phyloP scores from a whole-genome alignment of 305 asterid species.

The Ilex paraguariensis region DNA sequence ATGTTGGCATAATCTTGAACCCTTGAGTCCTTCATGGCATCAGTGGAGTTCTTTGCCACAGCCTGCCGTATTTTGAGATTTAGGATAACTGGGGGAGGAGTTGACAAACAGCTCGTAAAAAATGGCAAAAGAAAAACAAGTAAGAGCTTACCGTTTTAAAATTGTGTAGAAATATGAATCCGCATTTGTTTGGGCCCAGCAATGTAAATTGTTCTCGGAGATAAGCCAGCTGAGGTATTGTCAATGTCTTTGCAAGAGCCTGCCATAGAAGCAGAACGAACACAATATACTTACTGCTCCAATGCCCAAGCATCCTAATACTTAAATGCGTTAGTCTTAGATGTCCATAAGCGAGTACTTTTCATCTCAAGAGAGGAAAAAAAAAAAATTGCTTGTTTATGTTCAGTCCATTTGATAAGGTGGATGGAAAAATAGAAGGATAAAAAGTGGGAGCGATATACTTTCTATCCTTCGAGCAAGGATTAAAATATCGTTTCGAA shows the following conservation, averaged over 20 bases:
- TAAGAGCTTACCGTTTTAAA: conserved; percentile 40
- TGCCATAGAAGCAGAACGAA: conserved; percentile 13
- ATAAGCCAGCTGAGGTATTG: conserved; percentile 46
- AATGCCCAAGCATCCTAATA: too few species aligned
- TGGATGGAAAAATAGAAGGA: too few species aligned
- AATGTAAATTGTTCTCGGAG: conserved; percentile 59
- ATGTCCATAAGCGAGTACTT: too few species aligned
- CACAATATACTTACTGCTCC: background rate
- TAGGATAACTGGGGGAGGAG: background rate
- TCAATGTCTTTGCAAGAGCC: conserved; percentile 56
- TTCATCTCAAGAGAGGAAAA: too few species aligned
- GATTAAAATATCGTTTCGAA: too few species aligned
- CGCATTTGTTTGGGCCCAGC: conserved; percentile 50
- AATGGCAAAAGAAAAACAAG: conserved; percentile 1
- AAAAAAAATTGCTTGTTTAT: too few species aligned
- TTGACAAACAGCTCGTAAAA: background rate
- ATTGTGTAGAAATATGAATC: conserved; percentile 45
- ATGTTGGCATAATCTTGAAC: conserved; percentile 72
- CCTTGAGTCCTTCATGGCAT: conserved; percentile 91
- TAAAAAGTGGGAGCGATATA: too few species aligned
- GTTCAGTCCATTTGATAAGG: too few species aligned
- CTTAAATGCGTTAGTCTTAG: too few species aligned
- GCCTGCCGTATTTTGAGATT: conserved; percentile 38
- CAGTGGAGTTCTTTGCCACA: conserved; percentile 64
- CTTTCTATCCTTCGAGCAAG: too few species aligned